Evolutionary conservation across 202 grass and related monocot genomes (phyloP).

Genomic region (Hordeum pubiflorum): DNA sequence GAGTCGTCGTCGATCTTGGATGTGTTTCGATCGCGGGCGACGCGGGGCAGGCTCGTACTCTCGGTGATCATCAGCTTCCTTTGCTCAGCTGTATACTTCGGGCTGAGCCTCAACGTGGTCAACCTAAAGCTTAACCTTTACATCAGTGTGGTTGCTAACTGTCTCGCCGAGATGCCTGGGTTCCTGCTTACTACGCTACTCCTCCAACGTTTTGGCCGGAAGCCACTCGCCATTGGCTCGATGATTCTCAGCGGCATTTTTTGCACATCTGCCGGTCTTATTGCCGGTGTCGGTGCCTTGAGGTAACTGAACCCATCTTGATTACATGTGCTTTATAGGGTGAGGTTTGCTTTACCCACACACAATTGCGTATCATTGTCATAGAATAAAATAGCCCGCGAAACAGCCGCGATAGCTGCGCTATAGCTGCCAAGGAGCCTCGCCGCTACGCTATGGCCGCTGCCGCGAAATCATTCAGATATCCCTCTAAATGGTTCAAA

Average conservation of each 20-base stretch:
- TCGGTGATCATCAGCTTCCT: constrained; percentile 68
- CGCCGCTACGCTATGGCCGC: no score
- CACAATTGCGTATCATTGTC: not conserved
- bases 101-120: constrained; percentile 87
- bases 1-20: constrained; percentile 42
- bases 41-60: constrained; percentile 44
- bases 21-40: constrained; percentile 45
- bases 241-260: constrained; percentile 63
- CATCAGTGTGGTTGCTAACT: constrained; percentile 52
- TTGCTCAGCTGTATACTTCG: constrained; percentile 66
- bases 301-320: constrained; percentile 20
- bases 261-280: constrained; percentile 49
- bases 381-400: no score
- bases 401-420: no score
- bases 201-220: constrained; percentile 57
- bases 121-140: constrained; percentile 91
- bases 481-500: no score
- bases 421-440: no score
- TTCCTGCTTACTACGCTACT: constrained; percentile 61
- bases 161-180: constrained; percentile 69
- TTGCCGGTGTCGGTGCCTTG: constrained; percentile 25
- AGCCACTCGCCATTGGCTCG: constrained; percentile 49
- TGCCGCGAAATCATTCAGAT: no score
- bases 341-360: not conserved
- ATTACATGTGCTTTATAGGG: not conserved